Evolutionary conservation across 116 monocot genomes (phyloP), one percentile per base, ranked within the genome.

Genomic region (Iris pallida): DNA sequence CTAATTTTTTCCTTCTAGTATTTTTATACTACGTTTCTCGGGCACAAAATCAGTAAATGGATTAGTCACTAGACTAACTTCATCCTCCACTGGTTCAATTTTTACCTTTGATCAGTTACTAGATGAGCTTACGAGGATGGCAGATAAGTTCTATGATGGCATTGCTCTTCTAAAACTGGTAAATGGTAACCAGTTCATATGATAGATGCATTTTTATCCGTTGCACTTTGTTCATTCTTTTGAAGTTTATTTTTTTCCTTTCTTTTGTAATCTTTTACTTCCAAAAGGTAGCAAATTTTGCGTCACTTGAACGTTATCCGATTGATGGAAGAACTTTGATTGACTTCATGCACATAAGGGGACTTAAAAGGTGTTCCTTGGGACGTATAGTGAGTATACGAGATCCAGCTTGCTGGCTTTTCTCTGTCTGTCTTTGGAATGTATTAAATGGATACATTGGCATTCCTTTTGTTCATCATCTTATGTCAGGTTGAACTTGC

Each of bases 131-230:
- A 75, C 54, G 18, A 42, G 57, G 71, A 86, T 89, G 89, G 89
- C 79, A 42, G 75, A 83, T 20, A 75, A 75, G 66, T 93, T 77
- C 68, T 89, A 89, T 65, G 75, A 88, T 70, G 81, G 86, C 18
- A 59, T 82, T 63, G 92, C 89, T 53, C 83, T 93, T 53, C 92
- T 89, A 49, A 93, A 89, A 75, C 81, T 93, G 86, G 92, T 93
- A 83, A 63, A 14, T 45, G 60, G 7, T 71, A n/a, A n/a, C n/a
- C n/a, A n/a, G n/a, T 59, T 53, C 61, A 13, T 59, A 48, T 18
- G 42, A 18, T 14, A 9, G 12, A 19, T 30, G 16, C 13, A 0
- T 16, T 75, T n/a, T n/a, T n/a, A n/a, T n/a, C n/a, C n/a, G n/a
- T n/a, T n/a, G n/a, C n/a, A n/a, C n/a, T n/a, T n/a, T n/a, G n/a